A percentile compares a stretch with the other conserved stretches of the same genome.
phyloP scores from a whole-genome alignment of 2,329 filamentous ascomycete genomes.

The Claviceps monticola region DNA sequence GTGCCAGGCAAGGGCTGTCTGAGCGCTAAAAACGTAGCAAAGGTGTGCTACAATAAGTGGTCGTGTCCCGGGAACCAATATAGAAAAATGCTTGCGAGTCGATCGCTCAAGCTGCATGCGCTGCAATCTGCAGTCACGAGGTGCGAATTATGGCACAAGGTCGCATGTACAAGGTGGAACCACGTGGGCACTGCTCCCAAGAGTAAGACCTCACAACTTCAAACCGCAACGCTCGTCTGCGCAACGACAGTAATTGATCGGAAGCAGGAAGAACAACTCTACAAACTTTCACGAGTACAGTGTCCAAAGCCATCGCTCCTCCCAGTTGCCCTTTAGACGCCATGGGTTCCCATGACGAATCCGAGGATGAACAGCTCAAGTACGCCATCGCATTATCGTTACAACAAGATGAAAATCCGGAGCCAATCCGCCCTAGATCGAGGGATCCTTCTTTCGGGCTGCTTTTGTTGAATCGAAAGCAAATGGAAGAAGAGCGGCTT shows the following conservation, averaged over 20 bases:
- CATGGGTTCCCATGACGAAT: conserved; percentile 19
- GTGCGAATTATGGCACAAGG: neutral
- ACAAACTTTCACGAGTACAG: neutral
- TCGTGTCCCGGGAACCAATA: no score
- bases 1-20: neutral
- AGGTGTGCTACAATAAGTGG: neutral
- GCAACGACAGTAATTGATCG: neutral
- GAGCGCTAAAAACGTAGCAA: neutral
- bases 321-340: neutral
- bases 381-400: conserved; percentile 48
- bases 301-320: neutral
- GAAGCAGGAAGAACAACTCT: neutral
- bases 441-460: conserved; percentile 20
- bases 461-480: conserved; percentile 54
- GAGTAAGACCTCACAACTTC: neutral
- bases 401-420: conserved; percentile 7
- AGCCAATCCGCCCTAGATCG: neutral
- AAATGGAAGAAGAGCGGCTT: conserved; percentile 76
- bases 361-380: conserved; percentile 46
- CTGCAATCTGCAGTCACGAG: neutral
- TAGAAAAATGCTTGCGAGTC: neutral
- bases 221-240: neutral
- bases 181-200: neutral
- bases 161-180: neutral
- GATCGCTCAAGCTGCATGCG: neutral